Base-by-base conservation (phyloP, 2,329 filamentous ascomycete genomes). In the Hypoxylon sp. region DNA sequence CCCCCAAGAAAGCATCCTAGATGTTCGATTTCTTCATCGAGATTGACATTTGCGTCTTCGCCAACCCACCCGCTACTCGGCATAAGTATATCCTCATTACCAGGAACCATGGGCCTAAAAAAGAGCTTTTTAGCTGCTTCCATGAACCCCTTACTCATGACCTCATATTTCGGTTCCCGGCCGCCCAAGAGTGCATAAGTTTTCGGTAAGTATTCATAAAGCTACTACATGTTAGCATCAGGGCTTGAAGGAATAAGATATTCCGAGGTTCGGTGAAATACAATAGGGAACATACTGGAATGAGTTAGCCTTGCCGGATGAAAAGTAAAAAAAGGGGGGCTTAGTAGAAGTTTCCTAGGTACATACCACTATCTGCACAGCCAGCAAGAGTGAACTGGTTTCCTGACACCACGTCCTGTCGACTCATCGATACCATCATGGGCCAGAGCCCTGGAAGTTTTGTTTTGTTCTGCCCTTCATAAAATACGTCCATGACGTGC, bases 391-490 rank as follows among this genome's bases (percentile, higher is more conserved):
- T 81, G 68, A 81, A 82, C 68, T 74, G 55, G 48, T 66, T 68
- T 81, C 85, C 79, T 77, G 85, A 85, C 27, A 83, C 82, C 2
- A 59, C 55, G 17, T 59, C 55, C 31, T 59, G 30, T n/a, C 31
- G 27, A 30, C 71, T 84, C 88, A 77, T 89, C 71, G 91, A 90
- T 10, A 94, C 81, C 65, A 81, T 83, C 62, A 87, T 84, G 1
- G 92, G 92, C 91, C 92, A 95, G 76, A 94, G 82, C 0, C 93
- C 92, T 0, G 92, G 92, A 1, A 95, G 78, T 14, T 81, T 83
- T 0, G 92, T 94, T 14, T 84, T 80, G 69, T 88, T 86, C 81
- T 95, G 92, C 60, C 86, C 86, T 3, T 83, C 80, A 66, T 91
- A 85, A 68, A 95, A 86, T 17, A 89, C 83, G 62, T 92, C 85